Percentiles rank a stretch among this genome's conserved stretches.
These are phyloP conservation scores for Eucalyptus viminalis DNA, from an alignment of 345 rosid species.

Conservation along the genomic window DNA sequence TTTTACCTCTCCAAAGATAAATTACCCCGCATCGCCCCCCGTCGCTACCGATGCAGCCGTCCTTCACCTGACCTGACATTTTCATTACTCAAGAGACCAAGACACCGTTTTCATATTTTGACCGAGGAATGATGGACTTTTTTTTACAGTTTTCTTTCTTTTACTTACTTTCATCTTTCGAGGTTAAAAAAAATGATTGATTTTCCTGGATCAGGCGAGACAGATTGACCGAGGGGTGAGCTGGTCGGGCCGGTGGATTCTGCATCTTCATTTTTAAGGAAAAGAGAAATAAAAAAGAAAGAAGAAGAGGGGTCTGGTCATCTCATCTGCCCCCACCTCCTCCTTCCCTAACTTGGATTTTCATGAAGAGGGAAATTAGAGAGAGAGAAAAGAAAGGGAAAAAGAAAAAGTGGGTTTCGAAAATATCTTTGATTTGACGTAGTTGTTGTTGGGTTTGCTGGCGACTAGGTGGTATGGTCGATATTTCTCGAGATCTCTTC, in stretches of 20 bases:
- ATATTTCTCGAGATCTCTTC: neutral
- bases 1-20: neutral
- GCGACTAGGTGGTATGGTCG: neutral
- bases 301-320: neutral
- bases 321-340: neutral
- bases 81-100: neutral
- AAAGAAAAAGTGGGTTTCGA: neutral
- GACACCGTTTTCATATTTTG: neutral
- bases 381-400: neutral
- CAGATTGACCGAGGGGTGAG: neutral
- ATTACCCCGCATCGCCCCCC: neutral
- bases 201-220: neutral
- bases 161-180: neutral
- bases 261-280: neutral
- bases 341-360: neutral
- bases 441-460: constrained; percentile 1
- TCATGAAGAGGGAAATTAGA: neutral
- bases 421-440: constrained; percentile 33
- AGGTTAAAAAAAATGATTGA: neutral
- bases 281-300: neutral
- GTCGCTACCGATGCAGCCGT: neutral
- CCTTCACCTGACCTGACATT: neutral
- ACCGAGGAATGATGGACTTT: neutral
- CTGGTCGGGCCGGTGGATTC: neutral
- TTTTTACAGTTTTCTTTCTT: neutral